phyloP scores from a whole-genome alignment of 192 early-diverging fungal genomes.

The Coemansia sp. region DNA sequence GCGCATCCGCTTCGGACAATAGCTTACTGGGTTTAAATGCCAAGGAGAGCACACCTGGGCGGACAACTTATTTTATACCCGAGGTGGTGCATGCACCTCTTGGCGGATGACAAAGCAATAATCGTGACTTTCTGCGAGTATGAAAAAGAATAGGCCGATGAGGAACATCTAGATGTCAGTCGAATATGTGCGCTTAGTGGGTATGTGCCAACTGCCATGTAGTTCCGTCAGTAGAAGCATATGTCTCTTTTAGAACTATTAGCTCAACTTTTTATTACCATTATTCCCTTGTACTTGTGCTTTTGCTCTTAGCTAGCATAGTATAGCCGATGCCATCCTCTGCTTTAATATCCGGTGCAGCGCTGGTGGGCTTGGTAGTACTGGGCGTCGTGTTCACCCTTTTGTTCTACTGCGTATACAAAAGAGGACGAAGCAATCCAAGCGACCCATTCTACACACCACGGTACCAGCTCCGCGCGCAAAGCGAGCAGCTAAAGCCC shows the following conservation, averaged over 20 bases:
- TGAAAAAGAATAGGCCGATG: neutral
- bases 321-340: neutral
- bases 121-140: neutral
- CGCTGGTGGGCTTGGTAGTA: constrained; percentile 2
- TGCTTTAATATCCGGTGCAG: neutral
- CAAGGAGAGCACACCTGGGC: neutral
- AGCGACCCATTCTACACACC: neutral
- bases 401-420: constrained; percentile 3
- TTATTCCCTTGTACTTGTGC: neutral
- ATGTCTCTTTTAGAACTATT: neutral
- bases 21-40: neutral
- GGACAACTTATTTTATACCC: neutral
- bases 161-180: neutral
- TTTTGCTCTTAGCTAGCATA: neutral
- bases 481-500: constrained; percentile 3
- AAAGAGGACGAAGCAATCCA: neutral
- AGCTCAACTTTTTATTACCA: neutral
- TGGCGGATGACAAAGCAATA: neutral
- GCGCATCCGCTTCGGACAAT: neutral
- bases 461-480: constrained; percentile 5
- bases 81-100: neutral
- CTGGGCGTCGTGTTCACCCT: neutral
- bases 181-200: neutral
- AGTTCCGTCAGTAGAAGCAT: neutral
- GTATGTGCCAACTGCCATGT: too few species aligned